Evolutionary conservation across 257 asterid species (phyloP), one percentile per base, ranked within the genome.

Genomic region (Solanum lycopersicoides): DNA sequence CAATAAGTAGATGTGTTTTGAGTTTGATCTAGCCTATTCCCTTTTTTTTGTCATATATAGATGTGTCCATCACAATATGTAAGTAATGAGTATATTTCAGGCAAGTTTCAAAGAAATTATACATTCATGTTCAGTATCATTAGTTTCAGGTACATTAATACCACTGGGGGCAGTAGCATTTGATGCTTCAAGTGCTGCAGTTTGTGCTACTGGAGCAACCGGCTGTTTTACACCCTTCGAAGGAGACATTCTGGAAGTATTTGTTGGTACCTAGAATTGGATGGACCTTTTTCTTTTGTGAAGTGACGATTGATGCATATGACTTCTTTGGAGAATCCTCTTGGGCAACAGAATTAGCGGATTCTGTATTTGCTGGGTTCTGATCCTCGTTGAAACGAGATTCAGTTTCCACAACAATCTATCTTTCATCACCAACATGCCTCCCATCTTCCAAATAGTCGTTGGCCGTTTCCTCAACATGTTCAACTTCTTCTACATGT

Each of bases 241-340:
- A 34, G 91, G 80, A 87, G 88, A 89, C 84, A 80, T 85, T 86
- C 82, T 90, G 60, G 89, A 83, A 11, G 88, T 39, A 82, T 85
- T 91, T 59, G 96, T 71, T 63, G 95, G 96, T 53, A 92, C 94
- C 86, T 93, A 95, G 53, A 92, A 68, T 88, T 91, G 89, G 86
- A 88, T 3, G 94, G 89, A 37, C 92, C 92, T 91, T 90, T 91
- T 93, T 92, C 94, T 30, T 91, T 74, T 86, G 93, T 41, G 95
- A 94, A 89, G 96, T 92, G 63, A 97, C 92, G 83, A 95, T 95
- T 23, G 95, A 97, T 4, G 98, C 99, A 89, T 35, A 95, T 25
- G 99, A 97, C 89, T 93, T 96, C 91, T 96, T 95, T 65, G 93
- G 95, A 89, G 91, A 82, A 83, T 94, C 96, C 80, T 94, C 95